Percentiles rank a stretch among this genome's conserved stretches.
Conservation (phyloP, 768 basidiomycete genomes). For the Boletellus ananiceps region DNA sequence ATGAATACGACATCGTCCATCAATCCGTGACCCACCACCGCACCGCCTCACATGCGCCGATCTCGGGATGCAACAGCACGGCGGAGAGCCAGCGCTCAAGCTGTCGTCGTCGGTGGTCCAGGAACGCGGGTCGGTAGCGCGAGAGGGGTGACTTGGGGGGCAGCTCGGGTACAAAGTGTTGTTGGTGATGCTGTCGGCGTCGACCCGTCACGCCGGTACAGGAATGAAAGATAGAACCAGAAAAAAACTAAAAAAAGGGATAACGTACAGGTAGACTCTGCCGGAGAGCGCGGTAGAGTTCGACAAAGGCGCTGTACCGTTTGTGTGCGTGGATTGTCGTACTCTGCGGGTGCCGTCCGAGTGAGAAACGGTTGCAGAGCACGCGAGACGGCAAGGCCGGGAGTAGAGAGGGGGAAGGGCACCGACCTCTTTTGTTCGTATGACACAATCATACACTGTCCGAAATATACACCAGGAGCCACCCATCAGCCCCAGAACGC, state of each 20-base stretch:
- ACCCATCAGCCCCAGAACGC: not conserved
- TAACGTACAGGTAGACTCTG: constrained; percentile 49
- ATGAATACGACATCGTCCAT: not conserved
- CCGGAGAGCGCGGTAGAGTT: constrained; percentile 46
- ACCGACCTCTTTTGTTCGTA: constrained; percentile 56
- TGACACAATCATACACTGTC: constrained; percentile 64
- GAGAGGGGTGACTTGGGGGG: constrained; percentile 69
- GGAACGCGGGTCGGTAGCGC: constrained; percentile 62
- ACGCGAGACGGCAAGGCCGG: too few relatives aligned
- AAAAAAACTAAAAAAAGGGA: not conserved
- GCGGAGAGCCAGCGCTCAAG: constrained; percentile 65
- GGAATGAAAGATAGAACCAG: not conserved
- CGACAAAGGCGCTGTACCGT: constrained; percentile 62
- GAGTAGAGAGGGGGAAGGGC: not conserved
- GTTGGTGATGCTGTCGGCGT: constrained; percentile 38
- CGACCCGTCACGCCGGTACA: not conserved
- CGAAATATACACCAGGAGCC: too few relatives aligned
- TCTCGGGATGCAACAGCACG: constrained; percentile 64
- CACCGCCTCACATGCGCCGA: constrained; percentile 59
- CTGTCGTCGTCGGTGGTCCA: constrained; percentile 55
- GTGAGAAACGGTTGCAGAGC: too few relatives aligned
- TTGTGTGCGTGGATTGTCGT: constrained; percentile 63
- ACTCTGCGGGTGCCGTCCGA: constrained; percentile 32
- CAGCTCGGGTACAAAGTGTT: constrained; percentile 49
- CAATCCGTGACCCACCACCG: constrained; percentile 56